A percentile compares a stretch with the other conserved stretches of the same genome.
Conservation (phyloP, 2,329 filamentous ascomycete genomes). For the Rugonectria rugulosa region DNA sequence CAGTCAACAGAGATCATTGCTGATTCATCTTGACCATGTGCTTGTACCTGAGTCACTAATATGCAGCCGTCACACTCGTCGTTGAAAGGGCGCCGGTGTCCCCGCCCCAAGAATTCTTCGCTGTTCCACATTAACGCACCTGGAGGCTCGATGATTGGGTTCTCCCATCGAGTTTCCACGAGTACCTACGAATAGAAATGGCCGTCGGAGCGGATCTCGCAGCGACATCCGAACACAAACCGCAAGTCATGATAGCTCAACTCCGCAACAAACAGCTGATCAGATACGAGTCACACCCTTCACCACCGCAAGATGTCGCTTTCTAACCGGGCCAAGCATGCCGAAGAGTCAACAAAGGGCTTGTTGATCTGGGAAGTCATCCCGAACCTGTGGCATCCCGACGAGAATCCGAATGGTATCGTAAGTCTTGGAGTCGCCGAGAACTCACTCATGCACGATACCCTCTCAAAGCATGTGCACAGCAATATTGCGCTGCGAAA, state of each 20-base stretch:
- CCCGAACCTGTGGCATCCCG: constrained; percentile 51
- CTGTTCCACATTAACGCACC: background rate
- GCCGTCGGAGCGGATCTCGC: constrained; percentile 16
- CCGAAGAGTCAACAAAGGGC: constrained; percentile 37
- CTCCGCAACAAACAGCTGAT: too few relatives aligned
- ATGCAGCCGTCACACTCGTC: too few relatives aligned
- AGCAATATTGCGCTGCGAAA: constrained; percentile 43
- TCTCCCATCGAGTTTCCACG: background rate
- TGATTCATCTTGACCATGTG: too few relatives aligned
- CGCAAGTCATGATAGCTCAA: background rate
- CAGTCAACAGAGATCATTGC: too few relatives aligned
- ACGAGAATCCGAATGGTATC: constrained; percentile 52
- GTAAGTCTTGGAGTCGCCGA: constrained; percentile 61
- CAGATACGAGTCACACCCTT: background rate
- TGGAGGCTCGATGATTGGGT: constrained; percentile 4
- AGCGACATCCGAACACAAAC: constrained; percentile 10
- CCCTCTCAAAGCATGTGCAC: constrained; percentile 52
- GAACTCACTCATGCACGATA: constrained; percentile 59
- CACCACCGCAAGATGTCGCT: constrained; percentile 27
- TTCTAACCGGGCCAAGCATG: constrained; percentile 40
- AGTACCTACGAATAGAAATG: constrained; percentile 4
- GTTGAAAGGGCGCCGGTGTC: background rate
- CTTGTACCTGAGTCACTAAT: too few relatives aligned
- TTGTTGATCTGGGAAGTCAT: constrained; percentile 53
- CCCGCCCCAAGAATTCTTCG: background rate